These are phyloP conservation scores for Hura crepitans DNA, from an alignment of 441 rosid genomes.

Conservation along the genomic window DNA sequence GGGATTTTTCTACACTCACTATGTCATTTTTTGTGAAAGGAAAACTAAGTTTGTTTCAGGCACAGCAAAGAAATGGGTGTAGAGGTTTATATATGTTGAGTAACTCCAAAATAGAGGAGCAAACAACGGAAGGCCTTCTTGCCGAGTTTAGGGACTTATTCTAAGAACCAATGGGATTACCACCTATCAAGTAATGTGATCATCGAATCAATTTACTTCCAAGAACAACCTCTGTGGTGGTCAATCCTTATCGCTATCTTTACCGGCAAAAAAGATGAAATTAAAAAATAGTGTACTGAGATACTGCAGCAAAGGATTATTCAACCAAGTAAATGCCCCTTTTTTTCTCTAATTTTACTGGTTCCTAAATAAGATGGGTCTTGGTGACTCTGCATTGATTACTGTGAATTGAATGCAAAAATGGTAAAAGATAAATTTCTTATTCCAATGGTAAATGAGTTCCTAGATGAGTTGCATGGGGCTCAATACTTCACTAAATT, in stretches of 20 bases:
- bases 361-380: neutral
- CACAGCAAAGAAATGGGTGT: fast-evolving
- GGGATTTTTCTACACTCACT: neutral
- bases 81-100: neutral
- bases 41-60: fast-evolving
- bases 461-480: neutral
- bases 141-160: neutral
- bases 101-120: neutral
- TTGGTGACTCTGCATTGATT: neutral
- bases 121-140: neutral
- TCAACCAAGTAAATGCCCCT: neutral
- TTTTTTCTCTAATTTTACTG: neutral
- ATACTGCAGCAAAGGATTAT: neutral
- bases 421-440: neutral
- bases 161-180: fast-evolving
- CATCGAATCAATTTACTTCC: neutral
- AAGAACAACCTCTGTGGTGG: neutral
- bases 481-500: no score
- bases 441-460: neutral
- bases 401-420: neutral
- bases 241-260: neutral
- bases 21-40: neutral
- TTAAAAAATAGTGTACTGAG: neutral
- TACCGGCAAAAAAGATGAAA: neutral
- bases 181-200: neutral